Conservation (phyloP, 768 basidiomycete species). For the Gyrodon lividus region DNA sequence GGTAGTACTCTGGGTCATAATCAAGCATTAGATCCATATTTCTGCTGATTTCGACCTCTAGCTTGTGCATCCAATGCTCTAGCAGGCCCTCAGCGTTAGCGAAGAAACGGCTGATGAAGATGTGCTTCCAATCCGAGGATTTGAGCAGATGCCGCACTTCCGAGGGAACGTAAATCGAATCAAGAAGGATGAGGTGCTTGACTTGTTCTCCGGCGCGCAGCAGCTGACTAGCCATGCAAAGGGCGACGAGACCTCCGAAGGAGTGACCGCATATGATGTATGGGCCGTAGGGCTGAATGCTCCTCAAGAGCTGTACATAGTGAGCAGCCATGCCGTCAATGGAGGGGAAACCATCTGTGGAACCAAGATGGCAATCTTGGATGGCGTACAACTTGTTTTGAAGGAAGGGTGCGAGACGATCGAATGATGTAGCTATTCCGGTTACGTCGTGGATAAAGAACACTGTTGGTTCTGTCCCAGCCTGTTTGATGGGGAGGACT, state of each 20-base stretch:
- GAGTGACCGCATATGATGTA: constrained; percentile 13
- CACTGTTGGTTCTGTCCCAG: constrained; percentile 6
- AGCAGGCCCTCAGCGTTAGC: constrained; percentile 6
- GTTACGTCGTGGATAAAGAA: constrained; percentile 16
- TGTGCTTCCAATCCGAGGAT: constrained; percentile 10
- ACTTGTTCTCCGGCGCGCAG: constrained; percentile 5
- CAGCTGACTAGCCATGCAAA: constrained; percentile 10
- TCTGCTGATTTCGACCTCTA: constrained; percentile 6
- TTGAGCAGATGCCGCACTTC: constrained; percentile 7
- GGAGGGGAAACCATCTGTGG: constrained; percentile 3
- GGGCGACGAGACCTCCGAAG: constrained; percentile 10
- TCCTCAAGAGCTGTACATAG: constrained; percentile 12
- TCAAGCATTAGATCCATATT: constrained; percentile 12
- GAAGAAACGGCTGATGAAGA: constrained; percentile 9
- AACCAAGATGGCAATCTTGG: constrained; percentile 11
- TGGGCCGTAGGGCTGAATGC: constrained; percentile 8
- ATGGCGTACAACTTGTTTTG: constrained; percentile 14
- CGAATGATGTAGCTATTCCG: constrained; percentile 10
- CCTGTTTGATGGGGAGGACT: constrained; percentile 15
- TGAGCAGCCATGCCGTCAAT: constrained; percentile 13
- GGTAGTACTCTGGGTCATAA: constrained; percentile 9
- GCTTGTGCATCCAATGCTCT: constrained; percentile 10
- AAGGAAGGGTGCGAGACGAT: constrained; percentile 12
- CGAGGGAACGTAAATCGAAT: constrained; percentile 11
- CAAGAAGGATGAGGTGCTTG: constrained; percentile 11